Evolutionary conservation across 768 basidiomycete genomes (phyloP), one percentile per base, ranked within the genome.

Genomic region (Amanita rubescens): DNA sequence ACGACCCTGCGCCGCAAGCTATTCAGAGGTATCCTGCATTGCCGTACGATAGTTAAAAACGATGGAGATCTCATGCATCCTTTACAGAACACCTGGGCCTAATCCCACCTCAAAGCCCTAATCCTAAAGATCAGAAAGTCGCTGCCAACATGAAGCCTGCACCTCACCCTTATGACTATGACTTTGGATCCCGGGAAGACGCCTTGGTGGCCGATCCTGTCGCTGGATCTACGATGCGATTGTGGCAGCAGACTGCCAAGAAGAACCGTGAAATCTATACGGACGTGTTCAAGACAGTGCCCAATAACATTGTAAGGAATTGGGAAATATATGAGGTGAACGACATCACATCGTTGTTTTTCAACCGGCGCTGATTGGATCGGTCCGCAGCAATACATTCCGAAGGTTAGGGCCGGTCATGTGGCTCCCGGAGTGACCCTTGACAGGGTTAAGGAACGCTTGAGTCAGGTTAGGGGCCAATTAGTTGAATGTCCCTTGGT

Each of bases 211-310:
- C 82, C 5, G 94, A 97, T 70, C 86, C 93, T 8, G 69, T 97
- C 22, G 68, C 79, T 2, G 79, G 84, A n/a, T 66, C 70, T 39
- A 82, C 82, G 17, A 60, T 79, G 5, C 55, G 71, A 7, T 69
- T 93, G 5, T 85, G 85, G 83, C 76, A 73, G 37, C 73, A 71
- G 33, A 93, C 88, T 0, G 94, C 92, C 15, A 75, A 77, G 55
- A 78, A 69, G 70, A 97, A 97, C 65, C 75, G 90, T 51, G 86
- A 89, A 64, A 76, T 94, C 52, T 95, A 92, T 60, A 84, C 87
- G 4, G 89, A 91, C 69, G 61, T 94, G 27, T 96, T 95, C 75
- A 77, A 83, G 37, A 84, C 88, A n/a, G 81, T 91, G 14, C 92
- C 93, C 3, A 86, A 83, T 11, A 92, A 96, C 68, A 68, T 86